Conservation (phyloP, 1,139 yeast genomes). For the Suhomyces yuchorum region DNA sequence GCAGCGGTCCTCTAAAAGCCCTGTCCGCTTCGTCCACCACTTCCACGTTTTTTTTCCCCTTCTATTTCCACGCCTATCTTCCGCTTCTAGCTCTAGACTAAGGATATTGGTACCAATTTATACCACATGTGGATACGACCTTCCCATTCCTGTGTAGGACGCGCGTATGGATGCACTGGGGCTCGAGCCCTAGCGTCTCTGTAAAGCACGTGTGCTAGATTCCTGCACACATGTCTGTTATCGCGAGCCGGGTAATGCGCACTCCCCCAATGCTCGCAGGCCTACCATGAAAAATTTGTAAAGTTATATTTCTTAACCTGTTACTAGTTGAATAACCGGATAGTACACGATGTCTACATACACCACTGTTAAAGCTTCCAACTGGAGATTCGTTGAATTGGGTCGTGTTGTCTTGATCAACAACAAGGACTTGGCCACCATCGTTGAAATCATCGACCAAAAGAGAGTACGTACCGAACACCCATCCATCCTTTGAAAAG, state of each 20-base stretch:
- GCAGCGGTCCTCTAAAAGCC: too few relatives aligned
- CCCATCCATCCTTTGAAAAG: conserved; percentile 2
- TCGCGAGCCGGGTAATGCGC: conserved; percentile 13
- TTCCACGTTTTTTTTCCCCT: too few relatives aligned
- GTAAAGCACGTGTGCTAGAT: background rate
- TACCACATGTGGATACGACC: too few relatives aligned
- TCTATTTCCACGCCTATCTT: too few relatives aligned
- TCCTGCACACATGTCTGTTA: conserved; percentile 7
- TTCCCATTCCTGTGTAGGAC: background rate
- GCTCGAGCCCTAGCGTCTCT: conserved; percentile 9
- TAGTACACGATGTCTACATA: conserved; percentile 36
- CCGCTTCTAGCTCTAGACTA: too few relatives aligned
- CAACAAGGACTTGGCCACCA: conserved; percentile 84
- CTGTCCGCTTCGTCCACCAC: too few relatives aligned
- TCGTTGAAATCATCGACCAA: conserved; percentile 98
- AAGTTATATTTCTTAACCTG: conserved; percentile 11
- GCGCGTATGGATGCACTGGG: conserved; percentile 2
- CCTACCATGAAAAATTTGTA: conserved; percentile 14
- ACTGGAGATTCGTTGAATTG: conserved; percentile 99
- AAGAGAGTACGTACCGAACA: conserved; percentile 84
- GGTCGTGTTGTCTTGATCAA: conserved; percentile 97
- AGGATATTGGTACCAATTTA: too few relatives aligned
- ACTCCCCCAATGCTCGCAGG: conserved; percentile 4
- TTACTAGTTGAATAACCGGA: conserved; percentile 15
- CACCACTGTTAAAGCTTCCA: conserved; percentile 89